Evolutionary conservation across 2,329 filamentous ascomycete species (phyloP), one percentile per base, ranked within the genome.

Genomic region (Exophiala sp.): DNA sequence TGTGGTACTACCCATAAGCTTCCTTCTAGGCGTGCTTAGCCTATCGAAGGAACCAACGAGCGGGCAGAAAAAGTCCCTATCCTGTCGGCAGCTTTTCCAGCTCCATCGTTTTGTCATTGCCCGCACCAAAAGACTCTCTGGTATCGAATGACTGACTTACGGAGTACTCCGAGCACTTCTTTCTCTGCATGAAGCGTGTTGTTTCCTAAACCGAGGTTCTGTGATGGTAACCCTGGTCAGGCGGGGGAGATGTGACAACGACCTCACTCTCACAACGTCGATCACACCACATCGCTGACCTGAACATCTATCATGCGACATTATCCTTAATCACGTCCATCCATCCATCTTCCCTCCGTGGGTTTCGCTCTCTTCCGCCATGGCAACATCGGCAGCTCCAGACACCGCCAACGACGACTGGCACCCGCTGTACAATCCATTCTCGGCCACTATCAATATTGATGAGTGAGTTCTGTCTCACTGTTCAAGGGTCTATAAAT

Each of bases 391-490:
- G 24, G 35, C 40, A 14, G 14, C 36, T 14, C 14, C 46, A 14
- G n/a, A 36, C 5, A 9, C 2, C 5, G 3, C 44, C 1, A 54
- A 59, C 21, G 58, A 61, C 20, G 55, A 42, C 10, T 60, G 56
- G 52, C 61, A 63, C 41, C 44, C 57, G 41, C 54, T 63, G 20
- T 62, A 60, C 58, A 63, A 62, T 44, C 59, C 61, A 8, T 60
- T 58, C 35, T 43, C 38, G 34, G 39, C 50, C 21, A 56, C 56
- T 10, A 61, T 61, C 47, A 56, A 56, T 24, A 48, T 55, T 24
- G 47, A 57, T 38, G 50, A 58, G 58, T 59, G 43, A 54, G 53
- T 54, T 10, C 33, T 35, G 12, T 11, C 38, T 3, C 34, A 20
- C 10, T 7, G 8, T 12, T 16, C 32, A 20, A 12, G 21, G 16